A percentile compares a stretch with the other conserved stretches of the same genome.
phyloP scores from a whole-genome alignment of 495 filamentous ascomycete genomes.

The Talaromyces stipitatus region DNA sequence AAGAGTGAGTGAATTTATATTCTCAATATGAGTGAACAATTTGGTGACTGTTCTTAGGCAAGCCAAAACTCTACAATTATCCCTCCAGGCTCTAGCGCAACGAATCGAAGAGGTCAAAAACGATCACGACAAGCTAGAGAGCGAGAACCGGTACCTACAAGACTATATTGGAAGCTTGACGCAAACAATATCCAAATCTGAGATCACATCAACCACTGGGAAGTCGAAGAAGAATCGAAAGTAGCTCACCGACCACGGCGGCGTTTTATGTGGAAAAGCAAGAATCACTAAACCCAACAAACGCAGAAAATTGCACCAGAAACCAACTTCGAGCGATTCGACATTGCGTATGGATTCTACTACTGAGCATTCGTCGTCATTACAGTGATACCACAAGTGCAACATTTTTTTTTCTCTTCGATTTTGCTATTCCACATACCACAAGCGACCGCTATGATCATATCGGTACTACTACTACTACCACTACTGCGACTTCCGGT shows the following conservation, averaged over 20 bases:
- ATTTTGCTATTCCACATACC: constrained; percentile 9
- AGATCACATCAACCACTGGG: constrained; percentile 31
- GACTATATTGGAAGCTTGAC: constrained; percentile 61
- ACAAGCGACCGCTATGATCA: constrained; percentile 4
- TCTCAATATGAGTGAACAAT: neutral
- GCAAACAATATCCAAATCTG: constrained; percentile 44
- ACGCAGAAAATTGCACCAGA: neutral
- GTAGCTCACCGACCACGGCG: constrained; percentile 14
- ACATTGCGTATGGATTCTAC: constrained; percentile 3
- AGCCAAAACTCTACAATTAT: constrained; percentile 79
- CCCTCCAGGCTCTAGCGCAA: constrained; percentile 79
- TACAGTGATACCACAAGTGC: neutral
- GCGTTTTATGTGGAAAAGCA: neutral
- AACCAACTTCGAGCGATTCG: neutral
- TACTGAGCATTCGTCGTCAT: neutral
- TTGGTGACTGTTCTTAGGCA: constrained; percentile 47
- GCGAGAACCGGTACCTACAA: constrained; percentile 89
- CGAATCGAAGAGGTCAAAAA: constrained; percentile 89
- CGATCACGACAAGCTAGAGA: constrained; percentile 91
- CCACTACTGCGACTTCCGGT: neutral
- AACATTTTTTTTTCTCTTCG: constrained; percentile 8
- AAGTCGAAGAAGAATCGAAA: constrained; percentile 40
- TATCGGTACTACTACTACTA: neutral
- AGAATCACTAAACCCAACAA: neutral
- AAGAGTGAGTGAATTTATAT: constrained; percentile 45